Conservation (phyloP, 2,329 filamentous ascomycete species). For the Xenoacremonium recifei region DNA sequence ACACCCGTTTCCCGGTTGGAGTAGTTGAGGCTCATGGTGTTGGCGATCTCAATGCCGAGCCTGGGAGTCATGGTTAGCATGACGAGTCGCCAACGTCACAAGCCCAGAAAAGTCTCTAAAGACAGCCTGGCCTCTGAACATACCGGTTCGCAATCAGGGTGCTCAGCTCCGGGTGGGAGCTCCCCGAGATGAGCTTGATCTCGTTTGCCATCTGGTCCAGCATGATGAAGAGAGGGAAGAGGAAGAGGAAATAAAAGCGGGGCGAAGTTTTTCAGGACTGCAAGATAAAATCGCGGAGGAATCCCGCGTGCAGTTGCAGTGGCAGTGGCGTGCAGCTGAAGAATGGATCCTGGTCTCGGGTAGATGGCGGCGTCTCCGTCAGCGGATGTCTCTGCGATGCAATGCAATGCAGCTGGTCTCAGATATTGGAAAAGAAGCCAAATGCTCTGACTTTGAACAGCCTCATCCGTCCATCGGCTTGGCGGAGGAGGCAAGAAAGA, state of each 20-base stretch:
- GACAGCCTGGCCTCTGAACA: constrained; percentile 22
- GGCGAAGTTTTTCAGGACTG: constrained; percentile 26
- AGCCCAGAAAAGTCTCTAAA: too few species aligned
- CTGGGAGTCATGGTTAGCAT: too few species aligned
- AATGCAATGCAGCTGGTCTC: too few species aligned
- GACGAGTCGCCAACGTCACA: too few species aligned
- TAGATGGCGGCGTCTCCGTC: too few species aligned
- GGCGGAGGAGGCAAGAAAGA: too few species aligned
- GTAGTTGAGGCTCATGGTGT: constrained; percentile 79
- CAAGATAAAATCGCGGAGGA: constrained; percentile 22
- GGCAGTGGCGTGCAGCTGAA: too few species aligned
- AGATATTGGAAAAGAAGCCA: too few species aligned
- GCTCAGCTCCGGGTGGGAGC: constrained; percentile 48
- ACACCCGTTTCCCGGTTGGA: constrained; percentile 87
- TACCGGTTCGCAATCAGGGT: constrained; percentile 45
- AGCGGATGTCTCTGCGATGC: too few species aligned
- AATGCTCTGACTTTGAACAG: too few species aligned
- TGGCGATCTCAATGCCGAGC: constrained; percentile 74
- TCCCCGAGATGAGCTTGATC: constrained; percentile 51
- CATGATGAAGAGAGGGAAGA: constrained; percentile 28
- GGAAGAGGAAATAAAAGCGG: constrained; percentile 22
- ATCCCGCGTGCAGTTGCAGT: too few species aligned
- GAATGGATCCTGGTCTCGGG: not conserved
- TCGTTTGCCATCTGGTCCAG: constrained; percentile 50
- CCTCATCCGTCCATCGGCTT: too few species aligned